Conservation (phyloP, 73 alveolate genomes). For the Paramecium sexaurelia region DNA sequence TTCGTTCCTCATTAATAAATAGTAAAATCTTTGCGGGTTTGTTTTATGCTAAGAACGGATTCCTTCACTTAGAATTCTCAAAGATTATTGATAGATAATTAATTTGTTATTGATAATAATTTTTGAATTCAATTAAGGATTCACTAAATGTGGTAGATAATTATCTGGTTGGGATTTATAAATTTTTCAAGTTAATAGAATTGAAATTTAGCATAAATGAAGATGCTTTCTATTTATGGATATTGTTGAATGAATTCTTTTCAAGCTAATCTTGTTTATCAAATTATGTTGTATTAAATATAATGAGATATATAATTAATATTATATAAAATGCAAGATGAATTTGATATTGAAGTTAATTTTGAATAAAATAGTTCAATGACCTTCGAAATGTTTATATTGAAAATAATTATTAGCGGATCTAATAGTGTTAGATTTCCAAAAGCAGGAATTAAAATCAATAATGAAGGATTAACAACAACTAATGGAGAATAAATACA, state of each 20-base stretch:
- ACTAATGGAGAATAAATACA: slow-evolving; percentile 38
- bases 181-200: too few relatives aligned
- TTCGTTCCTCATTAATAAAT: too few relatives aligned
- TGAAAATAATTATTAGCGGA: slow-evolving; percentile 43
- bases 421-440: slow-evolving; percentile 60
- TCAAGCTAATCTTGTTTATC: not conserved
- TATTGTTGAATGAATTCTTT: slow-evolving; percentile 42
- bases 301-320: slow-evolving; percentile 24
- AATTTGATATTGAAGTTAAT: not conserved
- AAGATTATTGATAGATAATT: too few relatives aligned
- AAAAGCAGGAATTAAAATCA: slow-evolving; percentile 58
- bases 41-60: too few relatives aligned
- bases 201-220: too few relatives aligned
- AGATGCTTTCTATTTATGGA: not conserved
- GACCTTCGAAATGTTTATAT: slow-evolving; percentile 25
- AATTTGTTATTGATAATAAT: too few relatives aligned
- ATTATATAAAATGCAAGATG: slow-evolving; percentile 29
- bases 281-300: slow-evolving; percentile 5
- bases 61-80: too few relatives aligned
- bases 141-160: too few relatives aligned
- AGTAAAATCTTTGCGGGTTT: too few relatives aligned
- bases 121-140: too few relatives aligned
- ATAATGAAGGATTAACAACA: slow-evolving; percentile 61
- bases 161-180: too few relatives aligned
- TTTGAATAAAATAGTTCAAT: slow-evolving; percentile 21